Base-by-base conservation (phyloP, 2,329 filamentous ascomycete species). In the Graphilbum fragrans region DNA sequence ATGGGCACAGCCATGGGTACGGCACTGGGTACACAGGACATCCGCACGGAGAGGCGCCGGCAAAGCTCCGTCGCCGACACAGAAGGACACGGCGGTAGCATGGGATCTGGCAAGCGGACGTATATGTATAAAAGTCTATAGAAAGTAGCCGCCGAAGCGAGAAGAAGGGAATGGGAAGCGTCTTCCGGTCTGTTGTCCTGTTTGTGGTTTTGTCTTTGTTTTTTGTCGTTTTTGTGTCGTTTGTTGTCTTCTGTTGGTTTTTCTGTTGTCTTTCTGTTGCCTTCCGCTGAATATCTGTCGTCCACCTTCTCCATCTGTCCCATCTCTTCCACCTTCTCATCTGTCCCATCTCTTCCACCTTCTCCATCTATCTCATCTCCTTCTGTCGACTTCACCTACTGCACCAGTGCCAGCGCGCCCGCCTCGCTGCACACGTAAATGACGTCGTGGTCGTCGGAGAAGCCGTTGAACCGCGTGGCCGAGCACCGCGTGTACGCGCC, bases 401-500 rank as follows among this genome's bases (percentile, higher is more conserved):
- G 8, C 47, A 94, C 61, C 39, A 94, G 67, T 16, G 84, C 86
- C 50, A 70, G 73, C 22, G 88, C 92, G 37, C 86, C 90, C 18
- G 83, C 74, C 74, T 98, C 92, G 62, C 87, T 95, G 60, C 82
- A 94, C 52, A 96, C 82, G 58, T 96, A 96, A 50, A 96, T 80
- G 48, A 93, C 82, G 54, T 94, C 84, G 61, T 98, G 92, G 52
- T 79, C 73, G 63, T 96, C 86, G 41, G 80, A 84, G 65, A 96
- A 98, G 49, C 92, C 92, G 53, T 98, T 98, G 80, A 98, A 98
- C 57, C 83, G 80, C 43, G 92, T 98, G 48, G 92, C 90, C 45
- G 87, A 95, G 71, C 90, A 96, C 72, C 88, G 94, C 53, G 92
- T 96, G 64, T 98, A 98, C 20, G 92, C 90, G 42, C 92, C 92